Evolutionary conservation across 805 yeast genomes (phyloP).

Genomic region (Torulaspora gathmanii): DNA sequence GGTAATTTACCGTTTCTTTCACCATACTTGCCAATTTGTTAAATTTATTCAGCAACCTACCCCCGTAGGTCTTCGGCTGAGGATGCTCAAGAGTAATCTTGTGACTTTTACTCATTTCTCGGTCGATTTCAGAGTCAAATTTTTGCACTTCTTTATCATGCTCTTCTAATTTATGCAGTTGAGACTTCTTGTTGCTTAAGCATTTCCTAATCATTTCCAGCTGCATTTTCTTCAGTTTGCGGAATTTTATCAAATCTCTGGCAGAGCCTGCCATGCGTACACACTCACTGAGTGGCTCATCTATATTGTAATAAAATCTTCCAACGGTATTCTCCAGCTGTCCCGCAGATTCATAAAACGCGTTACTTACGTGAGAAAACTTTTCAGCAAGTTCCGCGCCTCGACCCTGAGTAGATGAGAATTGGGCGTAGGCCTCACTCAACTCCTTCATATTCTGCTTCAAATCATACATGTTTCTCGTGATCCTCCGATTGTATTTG

Average conservation of each 20-base stretch:
- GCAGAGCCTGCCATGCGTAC: slow-evolving; percentile 33
- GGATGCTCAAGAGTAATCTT: slow-evolving; percentile 21
- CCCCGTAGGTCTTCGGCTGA: slow-evolving; percentile 24
- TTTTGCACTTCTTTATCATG: slow-evolving; percentile 25
- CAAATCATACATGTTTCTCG: slow-evolving; percentile 26
- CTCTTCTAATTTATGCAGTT: slow-evolving; percentile 26
- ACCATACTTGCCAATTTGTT: slow-evolving; percentile 32
- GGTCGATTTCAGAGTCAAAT: slow-evolving; percentile 24
- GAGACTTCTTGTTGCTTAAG: slow-evolving; percentile 22
- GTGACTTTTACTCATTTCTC: slow-evolving; percentile 21
- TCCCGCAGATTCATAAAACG: slow-evolving; percentile 25
- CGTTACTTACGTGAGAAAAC: slow-evolving; percentile 27
- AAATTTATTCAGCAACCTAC: slow-evolving; percentile 27
- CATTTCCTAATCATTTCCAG: slow-evolving; percentile 26
- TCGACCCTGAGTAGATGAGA: slow-evolving; percentile 22
- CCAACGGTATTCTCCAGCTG: slow-evolving; percentile 30
- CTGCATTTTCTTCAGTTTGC: slow-evolving; percentile 32
- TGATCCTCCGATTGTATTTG: slow-evolving; percentile 29
- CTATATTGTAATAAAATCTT: slow-evolving; percentile 30
- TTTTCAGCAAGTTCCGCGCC: slow-evolving; percentile 29
- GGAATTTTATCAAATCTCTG: slow-evolving; percentile 30
- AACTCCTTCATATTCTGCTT: slow-evolving; percentile 27
- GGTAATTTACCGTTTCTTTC: slow-evolving; percentile 32
- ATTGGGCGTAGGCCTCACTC: slow-evolving; percentile 26
- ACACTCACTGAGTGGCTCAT: slow-evolving; percentile 33